Evolutionary conservation across 805 yeast genomes (phyloP).

Genomic region (Candida xiaguanensis): DNA sequence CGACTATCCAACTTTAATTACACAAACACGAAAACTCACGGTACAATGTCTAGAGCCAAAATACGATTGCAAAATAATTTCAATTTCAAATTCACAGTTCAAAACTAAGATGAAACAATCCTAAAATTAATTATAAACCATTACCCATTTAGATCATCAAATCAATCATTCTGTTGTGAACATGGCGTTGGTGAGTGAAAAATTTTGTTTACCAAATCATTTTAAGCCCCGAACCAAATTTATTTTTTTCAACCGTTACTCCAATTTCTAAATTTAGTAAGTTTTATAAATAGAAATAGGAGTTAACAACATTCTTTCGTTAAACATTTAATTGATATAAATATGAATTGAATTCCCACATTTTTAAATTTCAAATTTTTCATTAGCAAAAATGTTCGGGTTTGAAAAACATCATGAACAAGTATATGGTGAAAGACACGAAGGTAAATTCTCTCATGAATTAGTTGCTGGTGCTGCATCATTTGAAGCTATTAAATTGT

Average conservation of each 20-base stretch:
- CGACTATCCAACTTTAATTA: too few species aligned
- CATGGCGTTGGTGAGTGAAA: background rate
- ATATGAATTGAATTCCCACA: background rate
- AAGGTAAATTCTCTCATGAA: constrained; percentile 29
- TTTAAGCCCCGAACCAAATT: background rate
- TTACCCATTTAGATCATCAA: too few species aligned
- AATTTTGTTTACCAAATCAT: background rate
- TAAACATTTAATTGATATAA: background rate
- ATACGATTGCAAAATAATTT: too few species aligned
- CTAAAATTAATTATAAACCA: too few species aligned
- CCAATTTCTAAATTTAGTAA: background rate
- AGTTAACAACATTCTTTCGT: background rate
- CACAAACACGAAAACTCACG: too few species aligned
- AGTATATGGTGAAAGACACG: constrained; percentile 27
- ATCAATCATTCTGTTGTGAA: background rate
- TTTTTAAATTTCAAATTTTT: background rate
- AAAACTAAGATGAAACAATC: too few species aligned
- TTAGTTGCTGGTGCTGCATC: constrained; percentile 32
- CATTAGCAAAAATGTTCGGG: constrained; percentile 19
- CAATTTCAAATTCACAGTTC: too few species aligned
- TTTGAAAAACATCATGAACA: constrained; percentile 22
- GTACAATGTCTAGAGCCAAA: too few species aligned
- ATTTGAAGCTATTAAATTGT: constrained; percentile 27
- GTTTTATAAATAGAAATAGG: background rate
- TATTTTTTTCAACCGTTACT: background rate